Evolutionary conservation across 1,139 yeast genomes (phyloP), one percentile per base, ranked within the genome.

Genomic region (Nakaseomyces bracarensis): DNA sequence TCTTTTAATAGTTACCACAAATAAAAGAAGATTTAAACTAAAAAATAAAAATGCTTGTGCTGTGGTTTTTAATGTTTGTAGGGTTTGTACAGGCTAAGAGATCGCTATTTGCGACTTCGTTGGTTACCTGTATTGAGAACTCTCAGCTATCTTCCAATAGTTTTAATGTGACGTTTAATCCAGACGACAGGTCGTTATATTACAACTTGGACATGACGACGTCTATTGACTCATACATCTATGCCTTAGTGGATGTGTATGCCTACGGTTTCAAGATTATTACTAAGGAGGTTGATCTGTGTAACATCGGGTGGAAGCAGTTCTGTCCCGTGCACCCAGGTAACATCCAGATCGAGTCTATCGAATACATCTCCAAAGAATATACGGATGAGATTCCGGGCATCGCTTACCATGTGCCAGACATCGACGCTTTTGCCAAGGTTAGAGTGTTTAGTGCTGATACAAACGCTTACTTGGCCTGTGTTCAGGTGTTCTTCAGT

Each of bases 281-380:
- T 49, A 66, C 71, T 10, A 66, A 69, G 51, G 57, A 59, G 4
- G 62, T 82, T 40, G 73, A 81, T 52, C 56, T 79, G 51, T 82
- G 93, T 65, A 39, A 54, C 15, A 58, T 80, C 45, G 45, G 51
- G 11, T 79, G 87, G 84, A 81, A 79, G 56, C 91, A 82, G 62
- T 82, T 82, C 56, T 82, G 93, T 64, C 91, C 91, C 1, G 60
- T 82, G 34, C 77, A 68, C 50, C 86, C 91, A 0, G 91, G 91
- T 19, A 60, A 74, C 20, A 70, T 82, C 55, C 81, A 79, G 54
- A 70, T 82, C 37, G 81, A 82, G 47, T 75, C 86, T 34, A 65
- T 79, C 46, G 72, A 78, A 59, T 77, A 78, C 52, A 70, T 82
- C 41, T 61, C 71, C 31, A 49, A 63, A 14, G 51, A 55, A 5